These are phyloP conservation scores for Ricinus communis DNA, from an alignment of 345 rosid species.

Conservation along the genomic window DNA sequence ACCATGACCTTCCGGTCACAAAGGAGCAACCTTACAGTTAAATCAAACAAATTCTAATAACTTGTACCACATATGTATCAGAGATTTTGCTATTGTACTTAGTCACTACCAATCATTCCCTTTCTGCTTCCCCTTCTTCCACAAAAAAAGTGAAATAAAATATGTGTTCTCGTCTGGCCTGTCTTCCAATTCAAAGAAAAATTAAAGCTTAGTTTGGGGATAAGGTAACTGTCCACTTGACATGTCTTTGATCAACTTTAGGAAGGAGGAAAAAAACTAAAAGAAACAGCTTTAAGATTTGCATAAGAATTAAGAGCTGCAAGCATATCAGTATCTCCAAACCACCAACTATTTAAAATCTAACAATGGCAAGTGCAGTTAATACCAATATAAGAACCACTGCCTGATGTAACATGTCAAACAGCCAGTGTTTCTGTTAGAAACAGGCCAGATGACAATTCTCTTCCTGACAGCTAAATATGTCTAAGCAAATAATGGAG, in stretches of 20 bases:
- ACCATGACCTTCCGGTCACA: no score
- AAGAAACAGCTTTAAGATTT: neutral
- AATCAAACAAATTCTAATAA: no score
- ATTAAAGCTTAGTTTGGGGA: neutral
- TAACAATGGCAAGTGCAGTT: neutral
- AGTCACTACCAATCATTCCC: no score
- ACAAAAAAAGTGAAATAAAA: no score
- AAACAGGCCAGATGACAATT: constrained; percentile 1
- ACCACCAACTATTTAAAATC: neutral
- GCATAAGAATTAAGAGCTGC: neutral
- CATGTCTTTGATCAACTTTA: neutral
- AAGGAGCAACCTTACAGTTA: no score
- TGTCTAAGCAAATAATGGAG: neutral
- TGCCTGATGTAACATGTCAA: neutral
- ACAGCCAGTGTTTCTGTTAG: constrained; percentile 1
- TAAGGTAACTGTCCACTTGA: neutral
- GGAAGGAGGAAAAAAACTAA: neutral
- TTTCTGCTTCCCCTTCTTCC: no score
- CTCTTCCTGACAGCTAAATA: neutral
- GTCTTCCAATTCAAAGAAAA: neutral
- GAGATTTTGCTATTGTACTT: no score
- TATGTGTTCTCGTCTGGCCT: no score
- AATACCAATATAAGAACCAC: neutral
- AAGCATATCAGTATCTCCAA: neutral
- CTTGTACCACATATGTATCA: no score